These are phyloP conservation scores for Coemansia sp. DNA, from an alignment of 192 early-diverging fungal genomes.

Conservation along the genomic window DNA sequence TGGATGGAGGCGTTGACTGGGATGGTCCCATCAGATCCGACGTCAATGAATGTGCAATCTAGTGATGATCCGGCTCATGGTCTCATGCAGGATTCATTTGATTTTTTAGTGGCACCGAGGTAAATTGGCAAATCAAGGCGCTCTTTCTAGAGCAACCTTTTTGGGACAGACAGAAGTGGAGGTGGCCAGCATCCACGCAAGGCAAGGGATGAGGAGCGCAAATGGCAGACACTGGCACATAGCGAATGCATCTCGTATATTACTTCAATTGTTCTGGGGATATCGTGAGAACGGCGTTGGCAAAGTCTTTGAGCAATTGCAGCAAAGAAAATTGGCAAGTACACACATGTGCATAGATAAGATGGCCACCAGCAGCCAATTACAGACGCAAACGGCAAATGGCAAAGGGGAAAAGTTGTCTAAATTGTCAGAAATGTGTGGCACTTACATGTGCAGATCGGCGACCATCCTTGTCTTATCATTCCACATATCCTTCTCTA, in stretches of 20 bases:
- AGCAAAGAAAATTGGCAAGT: background rate
- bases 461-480: background rate
- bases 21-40: background rate
- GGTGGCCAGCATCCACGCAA: background rate
- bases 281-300: background rate
- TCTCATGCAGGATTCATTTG: background rate
- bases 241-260: background rate
- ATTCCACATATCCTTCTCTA: background rate
- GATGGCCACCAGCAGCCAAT: background rate
- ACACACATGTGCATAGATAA: background rate
- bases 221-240: background rate
- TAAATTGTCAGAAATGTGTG: background rate
- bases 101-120: background rate
- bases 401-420: background rate
- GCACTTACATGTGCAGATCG: background rate
- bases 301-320: background rate
- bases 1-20: background rate
- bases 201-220: background rate
- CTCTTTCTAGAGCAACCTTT: background rate
- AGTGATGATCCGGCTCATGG: background rate
- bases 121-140: background rate
- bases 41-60: background rate
- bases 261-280: background rate
- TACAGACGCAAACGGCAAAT: background rate
- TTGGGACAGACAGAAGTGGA: background rate